Percentiles rank a stretch among this genome's conserved stretches.
These are phyloP conservation scores for Aspergillus sp. DNA, from an alignment of 2,329 filamentous ascomycete species.

Conservation along the genomic window DNA sequence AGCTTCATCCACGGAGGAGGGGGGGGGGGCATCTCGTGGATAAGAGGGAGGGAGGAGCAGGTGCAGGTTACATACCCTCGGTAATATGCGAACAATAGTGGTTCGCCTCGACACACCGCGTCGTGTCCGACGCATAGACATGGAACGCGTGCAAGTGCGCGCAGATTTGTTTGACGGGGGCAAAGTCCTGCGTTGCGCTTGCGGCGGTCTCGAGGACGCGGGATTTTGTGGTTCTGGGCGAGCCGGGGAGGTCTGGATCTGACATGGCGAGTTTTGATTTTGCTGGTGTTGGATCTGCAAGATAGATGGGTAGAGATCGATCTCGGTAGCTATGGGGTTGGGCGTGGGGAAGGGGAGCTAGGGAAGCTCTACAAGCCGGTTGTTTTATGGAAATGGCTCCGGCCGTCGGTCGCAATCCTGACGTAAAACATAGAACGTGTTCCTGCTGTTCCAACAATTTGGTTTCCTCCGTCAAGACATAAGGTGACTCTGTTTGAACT, in stretches of 20 bases:
- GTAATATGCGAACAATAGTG: constrained; percentile 84
- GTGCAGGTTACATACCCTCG: constrained; percentile 47
- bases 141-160: constrained; percentile 89
- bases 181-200: constrained; percentile 56
- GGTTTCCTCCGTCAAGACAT: background rate
- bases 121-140: constrained; percentile 74
- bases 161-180: constrained; percentile 74
- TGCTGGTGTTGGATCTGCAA: background rate
- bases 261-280: background rate
- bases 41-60: too few relatives aligned
- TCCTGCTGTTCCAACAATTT: background rate
- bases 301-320: background rate
- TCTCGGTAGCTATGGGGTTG: background rate
- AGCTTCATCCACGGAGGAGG: too few relatives aligned
- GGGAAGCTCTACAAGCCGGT: background rate
- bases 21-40: too few relatives aligned
- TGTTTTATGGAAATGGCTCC: background rate
- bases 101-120: constrained; percentile 73
- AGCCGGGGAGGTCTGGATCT: constrained; percentile 31
- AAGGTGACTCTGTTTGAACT: background rate
- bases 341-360: background rate
- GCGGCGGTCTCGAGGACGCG: constrained; percentile 45
- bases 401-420: background rate
- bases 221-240: constrained; percentile 40
- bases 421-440: background rate